Evolutionary conservation across 2,329 filamentous ascomycete species (phyloP).

Genomic region (Camptophora hylomeconis): DNA sequence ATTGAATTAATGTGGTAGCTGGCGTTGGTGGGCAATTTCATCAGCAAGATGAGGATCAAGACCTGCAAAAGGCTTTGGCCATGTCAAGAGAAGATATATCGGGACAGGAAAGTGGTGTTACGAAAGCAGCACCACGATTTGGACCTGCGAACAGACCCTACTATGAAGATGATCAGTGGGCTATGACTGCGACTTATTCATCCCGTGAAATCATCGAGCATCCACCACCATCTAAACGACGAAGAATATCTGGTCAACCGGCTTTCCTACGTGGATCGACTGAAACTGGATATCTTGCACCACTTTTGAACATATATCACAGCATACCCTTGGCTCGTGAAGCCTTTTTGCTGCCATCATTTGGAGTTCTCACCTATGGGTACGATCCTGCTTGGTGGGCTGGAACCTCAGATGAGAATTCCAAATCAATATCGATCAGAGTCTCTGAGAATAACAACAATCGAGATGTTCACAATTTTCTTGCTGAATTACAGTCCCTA

Average conservation of each 20-base stretch:
- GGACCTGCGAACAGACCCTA: slow-evolving; percentile 41
- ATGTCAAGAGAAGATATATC: slow-evolving; percentile 30
- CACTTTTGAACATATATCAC: slow-evolving; percentile 48
- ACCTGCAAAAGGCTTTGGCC: slow-evolving; percentile 33
- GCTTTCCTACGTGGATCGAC: slow-evolving; percentile 45
- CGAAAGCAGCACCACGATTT: slow-evolving; percentile 32
- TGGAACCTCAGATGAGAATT: slow-evolving; percentile 37
- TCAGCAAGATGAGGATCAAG: slow-evolving; percentile 25
- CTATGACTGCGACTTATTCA: slow-evolving; percentile 37
- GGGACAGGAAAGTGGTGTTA: slow-evolving; percentile 44
- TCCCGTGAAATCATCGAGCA: slow-evolving; percentile 42
- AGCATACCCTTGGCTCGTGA: slow-evolving; percentile 46
- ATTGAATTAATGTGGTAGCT: slow-evolving; percentile 19
- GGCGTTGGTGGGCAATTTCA: slow-evolving; percentile 22
- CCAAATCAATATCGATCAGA: slow-evolving; percentile 35
- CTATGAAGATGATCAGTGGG: slow-evolving; percentile 44
- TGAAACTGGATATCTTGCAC: slow-evolving; percentile 41
- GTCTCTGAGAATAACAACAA: slow-evolving; percentile 21
- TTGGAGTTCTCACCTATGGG: slow-evolving; percentile 38
- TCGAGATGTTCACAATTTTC: slow-evolving; percentile 30
- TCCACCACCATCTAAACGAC: slow-evolving; percentile 37
- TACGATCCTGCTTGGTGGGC: slow-evolving; percentile 50
- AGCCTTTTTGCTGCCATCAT: slow-evolving; percentile 38
- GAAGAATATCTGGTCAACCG: slow-evolving; percentile 36
- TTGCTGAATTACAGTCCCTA: slow-evolving; percentile 46